Percentiles rank a stretch among this genome's conserved stretches.
phyloP scores from a whole-genome alignment of 176 grass and related monocot species.

The Aegilops bicornis region DNA sequence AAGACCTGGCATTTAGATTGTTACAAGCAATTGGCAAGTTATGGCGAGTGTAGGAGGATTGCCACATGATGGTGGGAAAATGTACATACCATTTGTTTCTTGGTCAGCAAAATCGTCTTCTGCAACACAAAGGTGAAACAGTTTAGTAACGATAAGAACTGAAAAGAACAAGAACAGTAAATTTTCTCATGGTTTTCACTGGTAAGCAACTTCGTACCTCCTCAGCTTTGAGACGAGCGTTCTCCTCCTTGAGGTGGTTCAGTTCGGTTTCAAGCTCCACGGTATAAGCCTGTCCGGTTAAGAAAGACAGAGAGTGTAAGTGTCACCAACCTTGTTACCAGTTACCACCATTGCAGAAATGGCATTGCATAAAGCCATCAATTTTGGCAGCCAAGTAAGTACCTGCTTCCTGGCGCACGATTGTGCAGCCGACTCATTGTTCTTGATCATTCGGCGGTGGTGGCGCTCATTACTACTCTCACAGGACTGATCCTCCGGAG shows the following conservation, averaged over 20 bases:
- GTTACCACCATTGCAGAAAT: background rate
- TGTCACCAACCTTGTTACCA: background rate
- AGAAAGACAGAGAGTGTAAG: background rate
- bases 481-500: slow-evolving; percentile 15
- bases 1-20: too few species aligned
- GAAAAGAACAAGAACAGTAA: background rate
- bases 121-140: slow-evolving; percentile 25
- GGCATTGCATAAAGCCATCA: background rate
- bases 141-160: background rate
- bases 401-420: slow-evolving; percentile 96
- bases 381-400: background rate
- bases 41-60: background rate
- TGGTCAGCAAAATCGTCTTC: slow-evolving; percentile 45
- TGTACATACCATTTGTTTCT: slow-evolving; percentile 76
- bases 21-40: background rate
- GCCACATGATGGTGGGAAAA: background rate
- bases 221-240: slow-evolving; percentile 62
- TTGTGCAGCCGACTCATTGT: slow-evolving; percentile 76
- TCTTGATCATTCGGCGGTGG: slow-evolving; percentile 97
- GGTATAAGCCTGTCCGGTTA: slow-evolving; percentile 65
- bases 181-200: background rate
- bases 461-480: slow-evolving; percentile 81
- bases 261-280: slow-evolving; percentile 91
- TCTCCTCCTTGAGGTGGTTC: slow-evolving; percentile 87
- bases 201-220: slow-evolving; percentile 40